Evolutionary conservation across 768 basidiomycete species (phyloP), one percentile per base, ranked within the genome.

Genomic region (Leucocoprinus sp.): DNA sequence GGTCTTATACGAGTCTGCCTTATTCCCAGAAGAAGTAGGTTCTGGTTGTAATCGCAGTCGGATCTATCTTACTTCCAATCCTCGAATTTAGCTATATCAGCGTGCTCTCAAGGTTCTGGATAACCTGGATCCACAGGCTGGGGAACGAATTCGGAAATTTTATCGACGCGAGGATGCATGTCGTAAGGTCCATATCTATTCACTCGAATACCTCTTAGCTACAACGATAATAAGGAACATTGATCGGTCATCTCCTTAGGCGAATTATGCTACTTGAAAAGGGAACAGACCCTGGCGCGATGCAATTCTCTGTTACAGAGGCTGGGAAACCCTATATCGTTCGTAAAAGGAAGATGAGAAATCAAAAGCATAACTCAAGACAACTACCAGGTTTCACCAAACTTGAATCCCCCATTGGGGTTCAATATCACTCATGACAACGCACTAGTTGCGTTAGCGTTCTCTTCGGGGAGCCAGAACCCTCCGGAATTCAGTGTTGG

Each of bases 401-500:
- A 55, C 11, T 42, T 73, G 49, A 55, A 70, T 48, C 74, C 74
- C n/a, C 72, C 77, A 2, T 69, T 92, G 34, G 84, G 73, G 0
- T 92, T 76, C 67, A 93, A 92, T 58, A 69, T 92, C 42, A 78
- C 88, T 17, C 89, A 93, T 57, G 90, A 93, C 59, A 82, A 80
- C 54, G 73, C 71, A 2, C 56, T 85, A 19, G 67, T 92, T 45
- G 84, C 75, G 11, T 78, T 93, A 74, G 82, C 74, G 3, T 75
- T 75, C 50, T 74, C 75, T 7, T 57, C 63, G 8, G 69, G 72
- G 43, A 52, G 51, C 4, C 56, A 66, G 34, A 62, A 67, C 48
- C 64, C 68, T 15, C 76, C 72, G 15, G 76, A 77, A 2, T 83
- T 77, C 37, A 76, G 69, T 8, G 56, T 91, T 8, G 89, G 90